Evolutionary conservation across 176 grass and related monocot genomes (phyloP).

Genomic region (Chloris gayana): DNA sequence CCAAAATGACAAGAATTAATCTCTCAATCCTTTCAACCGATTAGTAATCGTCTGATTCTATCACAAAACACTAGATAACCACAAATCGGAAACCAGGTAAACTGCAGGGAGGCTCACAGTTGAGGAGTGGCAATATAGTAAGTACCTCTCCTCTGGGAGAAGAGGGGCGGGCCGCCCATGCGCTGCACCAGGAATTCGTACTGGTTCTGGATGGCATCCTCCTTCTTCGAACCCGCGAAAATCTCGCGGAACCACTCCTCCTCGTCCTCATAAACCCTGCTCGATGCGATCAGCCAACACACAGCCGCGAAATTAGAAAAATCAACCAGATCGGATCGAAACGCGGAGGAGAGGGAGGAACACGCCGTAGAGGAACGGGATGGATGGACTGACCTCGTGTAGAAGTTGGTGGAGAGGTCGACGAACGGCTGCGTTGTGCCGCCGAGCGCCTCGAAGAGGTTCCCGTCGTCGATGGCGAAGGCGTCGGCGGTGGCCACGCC

Average conservation of each 20-base stretch:
- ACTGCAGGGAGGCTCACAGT: background rate
- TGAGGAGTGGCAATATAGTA: background rate
- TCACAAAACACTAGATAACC: background rate
- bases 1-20: background rate
- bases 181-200: constrained; percentile 96
- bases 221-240: constrained; percentile 84
- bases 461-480: constrained; percentile 82
- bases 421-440: constrained; percentile 82
- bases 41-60: background rate
- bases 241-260: constrained; percentile 95
- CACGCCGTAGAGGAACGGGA: background rate
- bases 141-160: constrained; percentile 90
- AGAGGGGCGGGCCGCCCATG: constrained; percentile 92
- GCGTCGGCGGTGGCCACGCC: constrained; percentile 77
- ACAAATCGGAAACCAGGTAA: no score
- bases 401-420: constrained; percentile 96
- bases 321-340: background rate
- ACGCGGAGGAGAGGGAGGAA: background rate
- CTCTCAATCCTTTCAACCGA: background rate
- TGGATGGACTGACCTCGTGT: constrained; percentile 59
- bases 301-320: background rate
- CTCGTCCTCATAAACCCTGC: constrained; percentile 82
- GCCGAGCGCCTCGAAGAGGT: constrained; percentile 83
- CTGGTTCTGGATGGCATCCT: constrained; percentile 94
- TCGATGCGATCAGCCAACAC: background rate